Percentiles rank a stretch among this genome's conserved stretches.
These are phyloP conservation scores for Boletus subcaerulescens DNA, from an alignment of 768 basidiomycete genomes.

Conservation along the genomic window DNA sequence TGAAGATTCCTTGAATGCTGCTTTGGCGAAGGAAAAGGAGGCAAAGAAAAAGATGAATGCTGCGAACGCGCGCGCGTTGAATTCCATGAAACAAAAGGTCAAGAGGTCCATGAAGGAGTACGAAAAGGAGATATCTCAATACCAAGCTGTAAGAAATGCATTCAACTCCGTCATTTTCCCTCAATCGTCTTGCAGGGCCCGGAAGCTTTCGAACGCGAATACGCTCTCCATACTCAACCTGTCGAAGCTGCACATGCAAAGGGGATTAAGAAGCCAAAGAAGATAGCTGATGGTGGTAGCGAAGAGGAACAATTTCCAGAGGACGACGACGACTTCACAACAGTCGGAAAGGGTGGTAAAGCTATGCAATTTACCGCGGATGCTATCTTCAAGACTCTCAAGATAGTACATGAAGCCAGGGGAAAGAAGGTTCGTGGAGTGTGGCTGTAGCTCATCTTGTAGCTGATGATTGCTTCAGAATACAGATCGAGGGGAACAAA, in stretches of 20 bases:
- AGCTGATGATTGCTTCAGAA: conserved; percentile 52
- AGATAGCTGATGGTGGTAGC: conserved; percentile 33
- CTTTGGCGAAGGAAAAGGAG: conserved; percentile 83
- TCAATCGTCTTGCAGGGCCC: conserved; percentile 60
- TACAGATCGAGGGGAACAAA: conserved; percentile 94
- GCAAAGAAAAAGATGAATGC: conserved; percentile 96
- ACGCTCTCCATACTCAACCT: conserved; percentile 50
- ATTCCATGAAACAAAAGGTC: conserved; percentile 97
- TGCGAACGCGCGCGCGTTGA: conserved; percentile 88
- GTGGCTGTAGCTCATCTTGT: conserved; percentile 5
- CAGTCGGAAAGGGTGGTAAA: conserved; percentile 89
- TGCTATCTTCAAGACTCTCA: conserved; percentile 87
- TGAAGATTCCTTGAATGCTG: conserved; percentile 69
- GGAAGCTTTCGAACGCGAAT: conserved; percentile 81
- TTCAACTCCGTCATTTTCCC: not conserved
- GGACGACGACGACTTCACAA: conserved; percentile 76
- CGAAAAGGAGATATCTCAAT: conserved; percentile 76
- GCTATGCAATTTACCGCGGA: conserved; percentile 78
- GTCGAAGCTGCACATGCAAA: conserved; percentile 37
- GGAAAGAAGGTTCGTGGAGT: conserved; percentile 81
- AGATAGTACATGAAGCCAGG: conserved; percentile 88
- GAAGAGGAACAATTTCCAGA: conserved; percentile 40
- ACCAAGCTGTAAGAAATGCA: conserved; percentile 59
- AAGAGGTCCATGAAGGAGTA: conserved; percentile 90
- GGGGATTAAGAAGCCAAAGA: conserved; percentile 39